These are phyloP conservation scores for Tilletia indica DNA, from an alignment of 1,284 basidiomycete species.

Conservation along the genomic window DNA sequence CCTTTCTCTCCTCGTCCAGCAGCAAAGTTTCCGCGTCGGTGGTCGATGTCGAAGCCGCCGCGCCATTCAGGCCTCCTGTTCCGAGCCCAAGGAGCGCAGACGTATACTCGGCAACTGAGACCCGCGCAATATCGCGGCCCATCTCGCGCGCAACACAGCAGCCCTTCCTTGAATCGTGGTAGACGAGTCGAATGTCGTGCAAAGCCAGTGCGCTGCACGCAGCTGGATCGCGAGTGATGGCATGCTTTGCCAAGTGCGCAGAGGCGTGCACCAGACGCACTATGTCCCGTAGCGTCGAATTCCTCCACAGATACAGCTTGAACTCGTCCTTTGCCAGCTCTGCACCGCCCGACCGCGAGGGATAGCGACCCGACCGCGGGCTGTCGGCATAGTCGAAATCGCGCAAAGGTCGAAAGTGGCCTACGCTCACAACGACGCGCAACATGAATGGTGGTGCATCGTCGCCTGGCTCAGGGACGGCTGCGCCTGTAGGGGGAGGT, in stretches of 20 bases:
- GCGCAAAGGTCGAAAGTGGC: neutral
- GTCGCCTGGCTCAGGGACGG: slow-evolving; percentile 1
- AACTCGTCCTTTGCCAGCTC: slow-evolving; percentile 2
- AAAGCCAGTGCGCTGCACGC: neutral
- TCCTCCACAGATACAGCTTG: slow-evolving; percentile 17
- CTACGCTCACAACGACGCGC: slow-evolving; percentile 5
- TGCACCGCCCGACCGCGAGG: neutral
- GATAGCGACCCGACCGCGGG: neutral
- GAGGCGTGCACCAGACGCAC: neutral
- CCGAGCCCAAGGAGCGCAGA: neutral
- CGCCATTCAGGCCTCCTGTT: too few relatives aligned
- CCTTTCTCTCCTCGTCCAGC: slow-evolving; percentile 9
- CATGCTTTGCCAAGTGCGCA: neutral
- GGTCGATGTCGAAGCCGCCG: neutral
- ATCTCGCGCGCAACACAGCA: neutral
- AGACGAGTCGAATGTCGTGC: neutral
- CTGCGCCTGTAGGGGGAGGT: neutral
- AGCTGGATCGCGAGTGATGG: neutral
- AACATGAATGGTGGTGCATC: slow-evolving; percentile 13
- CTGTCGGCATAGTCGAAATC: neutral
- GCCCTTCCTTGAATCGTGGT: neutral
- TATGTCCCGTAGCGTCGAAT: slow-evolving; percentile 4
- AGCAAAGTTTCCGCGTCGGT: neutral
- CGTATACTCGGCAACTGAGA: neutral
- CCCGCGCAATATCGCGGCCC: neutral